Base-by-base conservation (phyloP, 169 alveolate species). In the Plasmodium vinckei region DNA sequence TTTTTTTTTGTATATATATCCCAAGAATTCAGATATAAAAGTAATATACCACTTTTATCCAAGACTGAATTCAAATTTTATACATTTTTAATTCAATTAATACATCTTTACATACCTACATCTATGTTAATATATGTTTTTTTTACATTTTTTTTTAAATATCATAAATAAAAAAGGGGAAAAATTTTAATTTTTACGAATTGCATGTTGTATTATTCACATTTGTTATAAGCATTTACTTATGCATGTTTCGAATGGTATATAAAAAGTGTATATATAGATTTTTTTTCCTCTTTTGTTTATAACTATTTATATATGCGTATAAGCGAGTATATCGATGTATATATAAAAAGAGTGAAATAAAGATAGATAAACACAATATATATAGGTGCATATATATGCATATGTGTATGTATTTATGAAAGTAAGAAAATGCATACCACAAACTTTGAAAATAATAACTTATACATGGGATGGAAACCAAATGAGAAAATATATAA, bases 391-490 rank as follows among this genome's bases (percentile, higher is more conserved):
- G 15, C 54, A 64, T 44, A 59, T 46, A 73, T 73, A 27, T 73
- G 46, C 54, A 15, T 73, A 57, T 33, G 27, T 75, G 51, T 17
- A 21, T 56, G 77, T 73, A 59, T n/a, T 59, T 75, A 63, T 75
- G 67, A 53, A 79, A 64, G 89, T 51, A 65, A 67, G 73, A 79
- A 79, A 67, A 79, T 79, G 89, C 77, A 79, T 79, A 79, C 54
- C 73, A 53, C 15, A 56, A 67, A 70, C 39, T 79, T 51, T 59
- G 84, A 79, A 65, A 79, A 79, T 42, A 64, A 23, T 44, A 79
- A 67, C 42, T 65, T 64, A 23, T 79, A 79, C 73, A 44, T 87
- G 72, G 92, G 71, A 65, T 87, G 92, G 92, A 73, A 72, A 53
- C 87, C 87, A 17, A 65, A 87, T 51, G 88, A 87, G 47, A 87